phyloP scores from a whole-genome alignment of 805 yeast genomes.

The Suhomyces sp. region DNA sequence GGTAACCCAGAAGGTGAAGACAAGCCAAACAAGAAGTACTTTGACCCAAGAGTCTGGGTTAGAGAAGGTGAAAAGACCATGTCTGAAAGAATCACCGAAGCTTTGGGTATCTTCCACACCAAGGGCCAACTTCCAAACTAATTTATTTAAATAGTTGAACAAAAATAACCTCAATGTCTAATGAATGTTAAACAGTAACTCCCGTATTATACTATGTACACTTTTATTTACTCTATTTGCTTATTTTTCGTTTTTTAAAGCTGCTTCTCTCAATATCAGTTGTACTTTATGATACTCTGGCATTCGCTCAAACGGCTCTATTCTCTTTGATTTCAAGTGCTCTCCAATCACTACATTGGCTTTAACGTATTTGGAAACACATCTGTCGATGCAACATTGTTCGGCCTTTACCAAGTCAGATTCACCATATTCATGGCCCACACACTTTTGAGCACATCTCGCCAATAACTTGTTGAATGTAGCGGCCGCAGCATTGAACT shows the following conservation, averaged over 20 bases:
- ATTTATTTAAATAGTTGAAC: slow-evolving; percentile 3
- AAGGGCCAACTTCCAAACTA: slow-evolving; percentile 49
- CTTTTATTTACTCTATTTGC: background rate
- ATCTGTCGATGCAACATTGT: slow-evolving; percentile 74
- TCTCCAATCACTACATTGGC: slow-evolving; percentile 65
- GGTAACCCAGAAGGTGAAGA: slow-evolving; percentile 99
- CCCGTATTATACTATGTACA: background rate
- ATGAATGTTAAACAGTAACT: background rate
- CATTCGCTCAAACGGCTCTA: slow-evolving; percentile 44
- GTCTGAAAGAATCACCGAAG: slow-evolving; percentile 79
- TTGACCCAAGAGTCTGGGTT: slow-evolving; percentile 99
- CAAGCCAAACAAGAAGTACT: slow-evolving; percentile 99
- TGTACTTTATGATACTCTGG: slow-evolving; percentile 29
- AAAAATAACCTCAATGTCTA: background rate
- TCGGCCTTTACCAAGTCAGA: slow-evolving; percentile 85
- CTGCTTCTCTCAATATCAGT: slow-evolving; percentile 2
- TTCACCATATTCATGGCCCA: slow-evolving; percentile 83
- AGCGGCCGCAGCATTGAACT: slow-evolving; percentile 56
- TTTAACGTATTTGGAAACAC: slow-evolving; percentile 78
- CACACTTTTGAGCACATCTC: slow-evolving; percentile 72
- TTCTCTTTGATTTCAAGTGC: slow-evolving; percentile 38
- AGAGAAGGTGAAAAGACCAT: slow-evolving; percentile 99
- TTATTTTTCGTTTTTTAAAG: background rate
- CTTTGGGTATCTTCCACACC: slow-evolving; percentile 84
- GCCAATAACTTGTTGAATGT: slow-evolving; percentile 47